Percentiles rank a stretch among this genome's conserved stretches.
phyloP scores from a whole-genome alignment of 306 rosid species.

The Oxytropis ochrocephala region DNA sequence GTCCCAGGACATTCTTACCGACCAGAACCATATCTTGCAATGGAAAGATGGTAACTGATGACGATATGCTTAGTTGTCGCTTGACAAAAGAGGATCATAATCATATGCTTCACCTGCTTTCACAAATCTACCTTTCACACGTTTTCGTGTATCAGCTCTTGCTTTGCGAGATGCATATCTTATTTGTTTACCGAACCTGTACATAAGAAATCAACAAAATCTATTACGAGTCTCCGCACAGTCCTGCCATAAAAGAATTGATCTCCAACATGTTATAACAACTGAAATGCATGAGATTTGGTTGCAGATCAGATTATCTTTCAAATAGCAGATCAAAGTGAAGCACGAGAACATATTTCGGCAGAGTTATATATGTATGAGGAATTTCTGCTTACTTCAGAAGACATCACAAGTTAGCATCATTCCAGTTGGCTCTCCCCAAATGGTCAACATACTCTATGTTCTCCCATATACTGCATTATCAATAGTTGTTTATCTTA shows the following conservation, averaged over 20 bases:
- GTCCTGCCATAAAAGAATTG: not conserved
- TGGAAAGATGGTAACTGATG: slow-evolving; percentile 13
- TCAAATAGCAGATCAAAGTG: too few relatives aligned
- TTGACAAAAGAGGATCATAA: slow-evolving; percentile 50
- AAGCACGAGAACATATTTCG: too few relatives aligned
- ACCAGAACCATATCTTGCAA: slow-evolving; percentile 28
- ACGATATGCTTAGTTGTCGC: slow-evolving; percentile 27
- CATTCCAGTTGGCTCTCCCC: too few relatives aligned
- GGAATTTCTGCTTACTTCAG: too few relatives aligned
- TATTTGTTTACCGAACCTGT: slow-evolving; percentile 91
- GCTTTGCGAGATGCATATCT: slow-evolving; percentile 89
- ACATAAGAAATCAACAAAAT: slow-evolving; percentile 21
- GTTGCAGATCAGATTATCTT: too few relatives aligned
- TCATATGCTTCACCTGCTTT: slow-evolving; percentile 80
- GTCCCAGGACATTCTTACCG: slow-evolving; percentile 10
- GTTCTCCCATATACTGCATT: too few relatives aligned
- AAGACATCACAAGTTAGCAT: too few relatives aligned
- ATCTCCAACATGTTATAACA: not conserved
- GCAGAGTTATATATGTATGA: too few relatives aligned
- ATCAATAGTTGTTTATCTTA: not conserved
- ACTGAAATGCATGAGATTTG: too few relatives aligned
- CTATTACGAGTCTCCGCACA: not conserved
- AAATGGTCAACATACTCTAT: too few relatives aligned
- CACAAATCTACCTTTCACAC: slow-evolving; percentile 87
- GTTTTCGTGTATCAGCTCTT: slow-evolving; percentile 89